A percentile compares a stretch with the other conserved stretches of the same genome.
Evolutionary conservation across 768 basidiomycete genomes (phyloP).

Genomic region (Mycena pura): DNA sequence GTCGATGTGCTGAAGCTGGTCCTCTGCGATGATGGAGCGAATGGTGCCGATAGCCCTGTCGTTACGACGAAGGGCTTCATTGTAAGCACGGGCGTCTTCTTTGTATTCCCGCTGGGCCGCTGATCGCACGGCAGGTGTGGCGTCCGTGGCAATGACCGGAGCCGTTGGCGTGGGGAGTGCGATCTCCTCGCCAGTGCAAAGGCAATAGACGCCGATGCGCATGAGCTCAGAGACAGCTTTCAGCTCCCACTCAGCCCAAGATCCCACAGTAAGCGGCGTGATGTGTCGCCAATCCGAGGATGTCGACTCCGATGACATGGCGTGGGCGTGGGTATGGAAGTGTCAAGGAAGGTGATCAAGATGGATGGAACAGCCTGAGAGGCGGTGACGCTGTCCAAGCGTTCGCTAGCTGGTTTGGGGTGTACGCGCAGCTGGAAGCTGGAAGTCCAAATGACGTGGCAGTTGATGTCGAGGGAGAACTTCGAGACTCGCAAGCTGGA

Average conservation of each 20-base stretch:
- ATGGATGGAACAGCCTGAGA: not conserved
- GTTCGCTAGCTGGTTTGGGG: constrained; percentile 8
- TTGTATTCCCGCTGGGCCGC: not conserved
- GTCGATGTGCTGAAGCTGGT: constrained; percentile 1
- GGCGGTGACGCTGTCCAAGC: not conserved
- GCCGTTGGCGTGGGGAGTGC: not conserved
- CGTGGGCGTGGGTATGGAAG: not conserved
- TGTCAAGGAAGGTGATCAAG: not conserved
- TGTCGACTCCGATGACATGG: not conserved
- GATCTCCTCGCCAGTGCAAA: constrained; percentile 6
- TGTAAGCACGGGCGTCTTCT: constrained; percentile 1
- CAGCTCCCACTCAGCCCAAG: not conserved
- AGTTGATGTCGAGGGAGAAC: constrained; percentile 10
- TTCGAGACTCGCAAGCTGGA: not conserved
- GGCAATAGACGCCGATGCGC: not conserved
- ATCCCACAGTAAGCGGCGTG: not conserved
- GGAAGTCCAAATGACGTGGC: constrained; percentile 7
- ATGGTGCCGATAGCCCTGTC: constrained; percentile 7
- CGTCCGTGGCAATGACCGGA: not conserved
- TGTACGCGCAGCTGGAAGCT: not conserved
- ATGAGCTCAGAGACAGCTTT: constrained; percentile 7
- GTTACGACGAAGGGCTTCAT: constrained; percentile 3
- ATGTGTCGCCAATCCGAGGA: not conserved
- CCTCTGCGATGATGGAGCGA: constrained; percentile 3
- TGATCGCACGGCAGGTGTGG: not conserved